Evolutionary conservation across 345 rosid species (phyloP), one percentile per base, ranked within the genome.

Genomic region (Microcos paniculata): DNA sequence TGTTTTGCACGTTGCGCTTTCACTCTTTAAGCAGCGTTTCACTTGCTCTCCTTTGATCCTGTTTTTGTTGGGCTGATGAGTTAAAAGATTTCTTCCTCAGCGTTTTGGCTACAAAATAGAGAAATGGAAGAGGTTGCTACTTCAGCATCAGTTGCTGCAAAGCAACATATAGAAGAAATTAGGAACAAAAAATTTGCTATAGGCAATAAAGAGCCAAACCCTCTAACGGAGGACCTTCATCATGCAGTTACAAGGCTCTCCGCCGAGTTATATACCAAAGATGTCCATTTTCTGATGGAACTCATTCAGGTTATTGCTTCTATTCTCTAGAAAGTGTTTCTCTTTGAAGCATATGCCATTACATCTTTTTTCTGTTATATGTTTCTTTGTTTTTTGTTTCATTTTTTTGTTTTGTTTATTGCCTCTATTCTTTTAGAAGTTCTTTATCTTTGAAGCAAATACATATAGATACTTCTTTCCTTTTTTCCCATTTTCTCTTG

Each of bases 221-320:
- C 51, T 40, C 40, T 64, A 64, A 64, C n/a, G 0, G 16, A 64
- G 40, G 70, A 64, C 40, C 51, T 64, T 13, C 51, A 64, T 35
- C 67, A 62, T 35, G 67, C 46, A 18, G 67, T 62, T 1, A 40
- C 61, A 18, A 38, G 61, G 61, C 81, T 81, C 68, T 82, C 85
- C 2, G 77, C 77, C 9, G 73, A 82, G 33, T 62, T 82, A 42
- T 82, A 78, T 28, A 18, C 82, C 13, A 78, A 71, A 74, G 76
- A 78, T 76, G 71, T 76, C 35, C 85, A 76, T 71, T 76, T 78
- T 67, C 77, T 82, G 2, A 82, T 75, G 85, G 78, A 81, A 48
- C 65, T 81, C 13, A 81, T 81, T n/a, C 81, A 75, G 76, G 79
- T 78, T 64, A 12, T 26, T 52, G 8, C 19, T 15, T 49, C 28